Evolutionary conservation across 305 asterid genomes (phyloP).

Genomic region (Plantago coronopus): DNA sequence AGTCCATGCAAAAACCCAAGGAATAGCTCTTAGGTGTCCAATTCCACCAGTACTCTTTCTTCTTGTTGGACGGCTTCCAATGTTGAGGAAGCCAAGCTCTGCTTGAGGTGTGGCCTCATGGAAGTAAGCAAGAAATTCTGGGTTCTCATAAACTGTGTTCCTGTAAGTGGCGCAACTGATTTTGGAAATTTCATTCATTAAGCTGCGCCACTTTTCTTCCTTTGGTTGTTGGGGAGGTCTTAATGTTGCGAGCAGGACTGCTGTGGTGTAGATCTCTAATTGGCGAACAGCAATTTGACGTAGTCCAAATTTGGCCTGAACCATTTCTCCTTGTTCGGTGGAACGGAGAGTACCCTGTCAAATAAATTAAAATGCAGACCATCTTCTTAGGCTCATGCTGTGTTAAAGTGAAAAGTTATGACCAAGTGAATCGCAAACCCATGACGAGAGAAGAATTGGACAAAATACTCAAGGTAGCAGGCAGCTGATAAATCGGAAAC

Average conservation of each 20-base stretch:
- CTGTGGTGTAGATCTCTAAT: conserved; percentile 90
- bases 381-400: too few species aligned
- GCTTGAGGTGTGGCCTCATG: conserved; percentile 97
- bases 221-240: conserved; percentile 82
- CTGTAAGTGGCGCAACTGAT: conserved; percentile 67
- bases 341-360: conserved; percentile 87
- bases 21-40: conserved; percentile 83
- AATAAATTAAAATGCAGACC: conserved; percentile 15
- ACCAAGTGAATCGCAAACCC: too few species aligned
- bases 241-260: conserved; percentile 86
- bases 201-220: conserved; percentile 81
- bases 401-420: too few species aligned
- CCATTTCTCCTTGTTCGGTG: conserved; percentile 99
- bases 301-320: conserved; percentile 91
- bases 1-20: conserved; percentile 98
- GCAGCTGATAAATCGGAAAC: background rate
- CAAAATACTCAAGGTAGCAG: background rate
- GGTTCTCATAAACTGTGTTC: conserved; percentile 79
- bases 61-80: conserved; percentile 89
- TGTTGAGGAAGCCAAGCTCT: conserved; percentile 87
- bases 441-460: background rate
- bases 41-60: conserved; percentile 69
- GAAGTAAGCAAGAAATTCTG: conserved; percentile 80
- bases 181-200: conserved; percentile 87
- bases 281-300: conserved; percentile 91